phyloP scores from a whole-genome alignment of 1,284 basidiomycete genomes.

The Hypsizygus ulmarius region DNA sequence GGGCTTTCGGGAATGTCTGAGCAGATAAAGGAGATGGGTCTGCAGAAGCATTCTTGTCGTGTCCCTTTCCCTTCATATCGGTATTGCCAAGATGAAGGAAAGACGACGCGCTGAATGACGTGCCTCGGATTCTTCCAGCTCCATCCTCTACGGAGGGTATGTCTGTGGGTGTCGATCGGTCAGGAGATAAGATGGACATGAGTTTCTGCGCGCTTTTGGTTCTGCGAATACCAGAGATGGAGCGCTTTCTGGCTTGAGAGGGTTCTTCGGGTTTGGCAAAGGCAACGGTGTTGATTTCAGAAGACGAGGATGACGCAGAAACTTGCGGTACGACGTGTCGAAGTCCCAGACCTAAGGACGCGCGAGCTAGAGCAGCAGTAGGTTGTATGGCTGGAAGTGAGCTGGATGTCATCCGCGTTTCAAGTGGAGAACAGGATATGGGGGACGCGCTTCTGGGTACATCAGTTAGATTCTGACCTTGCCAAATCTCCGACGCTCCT shows the following conservation, averaged over 20 bases:
- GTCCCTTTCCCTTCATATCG: constrained; percentile 44
- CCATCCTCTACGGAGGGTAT: constrained; percentile 16
- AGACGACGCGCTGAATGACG: constrained; percentile 36
- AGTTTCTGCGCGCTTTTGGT: constrained; percentile 50
- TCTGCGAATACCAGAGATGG: constrained; percentile 32
- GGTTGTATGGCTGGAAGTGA: constrained; percentile 31
- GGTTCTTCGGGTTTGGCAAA: constrained; percentile 26
- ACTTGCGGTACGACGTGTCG: constrained; percentile 48
- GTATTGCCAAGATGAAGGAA: constrained; percentile 38
- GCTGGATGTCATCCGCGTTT: background rate
- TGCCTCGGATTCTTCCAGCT: constrained; percentile 30
- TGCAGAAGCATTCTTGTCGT: constrained; percentile 30
- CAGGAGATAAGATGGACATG: constrained; percentile 20
- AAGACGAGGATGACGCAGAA: constrained; percentile 40
- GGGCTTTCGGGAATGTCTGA: constrained; percentile 30
- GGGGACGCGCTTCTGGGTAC: background rate
- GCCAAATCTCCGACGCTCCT: background rate
- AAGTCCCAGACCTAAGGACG: constrained; percentile 56
- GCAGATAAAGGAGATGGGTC: constrained; percentile 15
- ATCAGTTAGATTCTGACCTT: background rate
- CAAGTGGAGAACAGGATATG: constrained; percentile 1
- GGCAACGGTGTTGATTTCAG: constrained; percentile 41
- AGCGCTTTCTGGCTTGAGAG: constrained; percentile 15
- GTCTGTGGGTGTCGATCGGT: constrained; percentile 13
- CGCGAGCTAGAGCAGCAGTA: constrained; percentile 50